Conservation (phyloP, 2,329 filamentous ascomycete genomes). For the Endocalyx cinctus region DNA sequence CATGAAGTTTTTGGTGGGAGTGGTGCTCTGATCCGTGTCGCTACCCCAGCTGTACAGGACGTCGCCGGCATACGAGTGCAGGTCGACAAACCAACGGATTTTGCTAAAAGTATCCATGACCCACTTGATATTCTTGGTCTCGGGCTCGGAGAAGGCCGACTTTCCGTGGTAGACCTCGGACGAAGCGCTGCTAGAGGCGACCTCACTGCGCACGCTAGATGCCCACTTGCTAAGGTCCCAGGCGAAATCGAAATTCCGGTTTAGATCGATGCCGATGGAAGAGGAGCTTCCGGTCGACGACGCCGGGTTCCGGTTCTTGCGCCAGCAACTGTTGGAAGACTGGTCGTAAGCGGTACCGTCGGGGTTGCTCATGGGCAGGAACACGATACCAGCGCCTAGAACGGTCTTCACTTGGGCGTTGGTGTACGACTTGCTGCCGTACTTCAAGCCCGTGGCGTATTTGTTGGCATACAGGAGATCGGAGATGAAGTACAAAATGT, state of each 20-base stretch:
- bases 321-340: slow-evolving; percentile 45
- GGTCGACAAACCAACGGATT: slow-evolving; percentile 53
- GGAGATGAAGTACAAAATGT: slow-evolving; percentile 52
- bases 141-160: slow-evolving; percentile 49
- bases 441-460: slow-evolving; percentile 43
- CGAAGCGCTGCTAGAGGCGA: slow-evolving; percentile 37
- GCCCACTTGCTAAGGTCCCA: slow-evolving; percentile 49
- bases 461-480: slow-evolving; percentile 52
- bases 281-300: slow-evolving; percentile 26
- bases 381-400: slow-evolving; percentile 48
- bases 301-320: slow-evolving; percentile 49
- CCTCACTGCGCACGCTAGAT: slow-evolving; percentile 29
- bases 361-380: slow-evolving; percentile 49
- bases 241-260: slow-evolving; percentile 54
- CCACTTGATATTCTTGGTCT: slow-evolving; percentile 51
- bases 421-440: slow-evolving; percentile 48
- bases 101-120: slow-evolving; percentile 44
- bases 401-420: slow-evolving; percentile 46
- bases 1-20: slow-evolving; percentile 44
- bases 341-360: slow-evolving; percentile 52
- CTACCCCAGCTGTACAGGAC: slow-evolving; percentile 56
- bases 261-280: slow-evolving; percentile 46
- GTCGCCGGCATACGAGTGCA: slow-evolving; percentile 50
- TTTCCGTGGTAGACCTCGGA: slow-evolving; percentile 48
- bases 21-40: slow-evolving; percentile 45